These are phyloP conservation scores for Phyllosticta ampelicida DNA, from an alignment of 2,329 filamentous ascomycete genomes.

Conservation along the genomic window DNA sequence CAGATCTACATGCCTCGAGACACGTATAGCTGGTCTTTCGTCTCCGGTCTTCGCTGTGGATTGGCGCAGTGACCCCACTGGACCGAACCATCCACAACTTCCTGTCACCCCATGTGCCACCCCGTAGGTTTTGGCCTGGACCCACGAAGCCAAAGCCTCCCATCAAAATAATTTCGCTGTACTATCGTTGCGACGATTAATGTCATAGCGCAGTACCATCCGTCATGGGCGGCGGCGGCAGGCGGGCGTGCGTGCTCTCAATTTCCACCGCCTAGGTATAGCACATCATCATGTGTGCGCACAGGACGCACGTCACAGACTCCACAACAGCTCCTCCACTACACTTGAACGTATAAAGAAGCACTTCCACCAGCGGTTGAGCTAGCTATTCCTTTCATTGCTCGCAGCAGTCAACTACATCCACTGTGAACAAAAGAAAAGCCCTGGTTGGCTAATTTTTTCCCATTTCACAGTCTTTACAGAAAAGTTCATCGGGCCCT, in stretches of 20 bases:
- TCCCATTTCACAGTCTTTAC: background rate
- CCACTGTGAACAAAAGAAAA: background rate
- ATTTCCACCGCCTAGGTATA: background rate
- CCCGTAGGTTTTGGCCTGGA: background rate
- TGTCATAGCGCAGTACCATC: background rate
- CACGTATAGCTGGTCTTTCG: too few species aligned
- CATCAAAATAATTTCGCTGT: background rate
- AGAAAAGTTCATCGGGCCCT: background rate
- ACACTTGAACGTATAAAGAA: background rate
- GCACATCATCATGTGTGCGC: background rate
- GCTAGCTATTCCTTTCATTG: background rate
- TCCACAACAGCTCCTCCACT: background rate
- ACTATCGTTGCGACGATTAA: background rate
- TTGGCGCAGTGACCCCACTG: background rate
- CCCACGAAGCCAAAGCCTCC: background rate
- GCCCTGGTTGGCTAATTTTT: constrained; percentile 2
- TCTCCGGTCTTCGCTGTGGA: background rate
- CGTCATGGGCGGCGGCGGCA: background rate
- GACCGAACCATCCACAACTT: background rate
- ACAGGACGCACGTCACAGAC: background rate
- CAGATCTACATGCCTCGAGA: background rate
- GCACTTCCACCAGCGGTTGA: background rate
- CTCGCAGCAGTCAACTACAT: constrained; percentile 8
- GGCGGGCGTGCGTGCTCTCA: background rate
- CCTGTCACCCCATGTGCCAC: background rate